Evolutionary conservation across 176 grass and related monocot genomes (phyloP).

Genomic region (Oryza coarctata): DNA sequence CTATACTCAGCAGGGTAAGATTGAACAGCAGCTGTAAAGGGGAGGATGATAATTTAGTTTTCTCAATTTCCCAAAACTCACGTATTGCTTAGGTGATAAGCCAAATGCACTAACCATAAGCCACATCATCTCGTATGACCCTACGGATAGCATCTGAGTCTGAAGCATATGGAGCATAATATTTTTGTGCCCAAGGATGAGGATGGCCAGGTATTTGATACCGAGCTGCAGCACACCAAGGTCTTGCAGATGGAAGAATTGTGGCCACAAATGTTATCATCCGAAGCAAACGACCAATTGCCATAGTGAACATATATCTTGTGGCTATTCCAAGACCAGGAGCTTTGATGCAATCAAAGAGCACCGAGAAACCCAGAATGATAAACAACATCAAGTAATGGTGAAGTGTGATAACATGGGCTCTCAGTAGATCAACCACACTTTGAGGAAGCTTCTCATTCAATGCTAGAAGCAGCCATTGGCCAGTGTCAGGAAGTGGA

Average conservation of each 20-base stretch:
- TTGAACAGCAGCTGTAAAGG: conserved; percentile 45
- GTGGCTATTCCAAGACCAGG: conserved; percentile 74
- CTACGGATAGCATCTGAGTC: conserved; percentile 56
- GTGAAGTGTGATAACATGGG: conserved; percentile 82
- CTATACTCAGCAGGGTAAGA: conserved; percentile 67
- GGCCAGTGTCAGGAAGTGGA: conserved; percentile 84
- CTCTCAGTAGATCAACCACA: conserved; percentile 66
- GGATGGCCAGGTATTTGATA: conserved; percentile 69
- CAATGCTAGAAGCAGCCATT: conserved; percentile 76
- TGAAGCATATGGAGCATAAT: conserved; percentile 80
- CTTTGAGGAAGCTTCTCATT: conserved; percentile 74
- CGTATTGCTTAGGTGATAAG: conserved; percentile 13
- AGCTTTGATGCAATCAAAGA: conserved; percentile 69
- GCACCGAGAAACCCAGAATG: conserved; percentile 79
- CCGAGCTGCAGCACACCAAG: conserved; percentile 69
- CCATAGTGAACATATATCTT: conserved; percentile 92
- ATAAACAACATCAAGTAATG: conserved; percentile 92
- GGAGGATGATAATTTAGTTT: neutral
- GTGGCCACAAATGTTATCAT: conserved; percentile 68
- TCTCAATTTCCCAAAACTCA: neutral
- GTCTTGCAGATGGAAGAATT: conserved; percentile 74
- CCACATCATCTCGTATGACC: conserved; percentile 59
- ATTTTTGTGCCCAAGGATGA: conserved; percentile 94
- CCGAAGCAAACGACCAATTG: conserved; percentile 66
- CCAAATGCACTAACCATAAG: conserved; percentile 61